Conservation (phyloP, 2,329 filamentous ascomycete species). For the Fusarium cyanostomum region DNA sequence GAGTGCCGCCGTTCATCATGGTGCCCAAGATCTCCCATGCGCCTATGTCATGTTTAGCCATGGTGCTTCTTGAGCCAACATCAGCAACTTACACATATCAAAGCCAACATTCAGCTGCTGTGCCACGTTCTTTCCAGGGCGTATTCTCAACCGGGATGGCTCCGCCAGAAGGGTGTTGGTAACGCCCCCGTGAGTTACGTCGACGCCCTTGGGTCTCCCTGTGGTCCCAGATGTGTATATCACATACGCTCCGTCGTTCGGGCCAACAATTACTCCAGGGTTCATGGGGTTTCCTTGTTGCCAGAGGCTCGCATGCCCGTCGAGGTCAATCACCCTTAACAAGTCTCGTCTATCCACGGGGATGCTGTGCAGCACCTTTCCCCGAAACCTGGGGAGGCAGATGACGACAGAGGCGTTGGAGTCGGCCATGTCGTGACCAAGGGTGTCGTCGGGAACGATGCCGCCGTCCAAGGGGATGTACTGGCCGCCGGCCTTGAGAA, state of each 20-base stretch:
- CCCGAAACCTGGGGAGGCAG: constrained; percentile 28
- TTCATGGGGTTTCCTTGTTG: constrained; percentile 9
- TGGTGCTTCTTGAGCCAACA: not conserved
- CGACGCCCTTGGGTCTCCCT: constrained; percentile 29
- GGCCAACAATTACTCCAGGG: constrained; percentile 14
- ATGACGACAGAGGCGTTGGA: constrained; percentile 22
- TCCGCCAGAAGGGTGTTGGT: constrained; percentile 29
- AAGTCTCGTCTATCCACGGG: not conserved
- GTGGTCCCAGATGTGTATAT: constrained; percentile 33
- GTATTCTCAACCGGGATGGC: constrained; percentile 23
- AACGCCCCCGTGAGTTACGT: constrained; percentile 25
- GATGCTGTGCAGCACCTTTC: constrained; percentile 26
- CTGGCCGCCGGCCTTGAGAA: constrained; percentile 30
- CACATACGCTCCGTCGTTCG: constrained; percentile 29
- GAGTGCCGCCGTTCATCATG: constrained; percentile 31
- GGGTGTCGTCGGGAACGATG: constrained; percentile 26
- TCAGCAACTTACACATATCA: constrained; percentile 30
- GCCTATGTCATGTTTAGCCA: constrained; percentile 3
- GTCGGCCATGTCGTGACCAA: constrained; percentile 28
- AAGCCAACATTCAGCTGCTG: constrained; percentile 32
- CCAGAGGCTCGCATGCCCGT: constrained; percentile 17
- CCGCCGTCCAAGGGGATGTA: constrained; percentile 31
- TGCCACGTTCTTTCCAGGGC: constrained; percentile 23
- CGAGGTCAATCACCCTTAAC: constrained; percentile 25
- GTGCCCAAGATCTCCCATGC: constrained; percentile 31